phyloP scores from a whole-genome alignment of 108 stramenopile genomes.

The Nitzschia sp. region DNA sequence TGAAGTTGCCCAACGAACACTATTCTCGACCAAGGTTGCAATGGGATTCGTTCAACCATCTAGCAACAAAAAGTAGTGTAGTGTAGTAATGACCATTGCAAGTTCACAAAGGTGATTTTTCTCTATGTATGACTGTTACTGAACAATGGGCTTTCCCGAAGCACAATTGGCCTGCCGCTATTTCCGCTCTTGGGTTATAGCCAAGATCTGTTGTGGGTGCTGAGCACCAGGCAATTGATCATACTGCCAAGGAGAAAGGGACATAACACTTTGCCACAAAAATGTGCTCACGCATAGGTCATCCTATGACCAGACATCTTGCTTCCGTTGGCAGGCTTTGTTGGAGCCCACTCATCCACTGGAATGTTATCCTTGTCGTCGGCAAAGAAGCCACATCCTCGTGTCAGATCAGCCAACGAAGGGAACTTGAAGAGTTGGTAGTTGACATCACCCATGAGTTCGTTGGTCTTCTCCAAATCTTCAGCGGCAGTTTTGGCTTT shows the following conservation, averaged over 20 bases:
- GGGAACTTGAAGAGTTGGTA: slow-evolving; percentile 57
- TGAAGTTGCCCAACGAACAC: slow-evolving; percentile 80
- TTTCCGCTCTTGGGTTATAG: too few species aligned
- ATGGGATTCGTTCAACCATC: slow-evolving; percentile 83
- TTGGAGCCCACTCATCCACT: slow-evolving; percentile 40
- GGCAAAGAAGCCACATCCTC: slow-evolving; percentile 28
- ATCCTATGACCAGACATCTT: slow-evolving; percentile 68
- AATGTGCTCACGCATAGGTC: slow-evolving; percentile 43
- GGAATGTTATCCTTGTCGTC: slow-evolving; percentile 38
- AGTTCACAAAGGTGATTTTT: too few species aligned
- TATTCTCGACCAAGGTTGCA: slow-evolving; percentile 84
- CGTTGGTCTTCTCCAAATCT: slow-evolving; percentile 36
- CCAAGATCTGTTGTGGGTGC: too few species aligned
- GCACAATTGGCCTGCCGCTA: too few species aligned
- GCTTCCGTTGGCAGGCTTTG: slow-evolving; percentile 53
- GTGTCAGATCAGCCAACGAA: slow-evolving; percentile 39
- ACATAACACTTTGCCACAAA: too few species aligned
- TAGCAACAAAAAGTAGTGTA: too few species aligned
- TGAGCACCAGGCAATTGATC: too few species aligned
- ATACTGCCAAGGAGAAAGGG: too few species aligned
- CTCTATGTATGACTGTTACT: too few species aligned
- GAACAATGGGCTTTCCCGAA: too few species aligned
- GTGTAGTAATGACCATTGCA: too few species aligned
- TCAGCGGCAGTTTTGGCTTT: slow-evolving; percentile 20
- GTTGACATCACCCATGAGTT: slow-evolving; percentile 63